Conservation (phyloP, 1,139 yeast genomes). For the Lodderomyces jiufengensis region DNA sequence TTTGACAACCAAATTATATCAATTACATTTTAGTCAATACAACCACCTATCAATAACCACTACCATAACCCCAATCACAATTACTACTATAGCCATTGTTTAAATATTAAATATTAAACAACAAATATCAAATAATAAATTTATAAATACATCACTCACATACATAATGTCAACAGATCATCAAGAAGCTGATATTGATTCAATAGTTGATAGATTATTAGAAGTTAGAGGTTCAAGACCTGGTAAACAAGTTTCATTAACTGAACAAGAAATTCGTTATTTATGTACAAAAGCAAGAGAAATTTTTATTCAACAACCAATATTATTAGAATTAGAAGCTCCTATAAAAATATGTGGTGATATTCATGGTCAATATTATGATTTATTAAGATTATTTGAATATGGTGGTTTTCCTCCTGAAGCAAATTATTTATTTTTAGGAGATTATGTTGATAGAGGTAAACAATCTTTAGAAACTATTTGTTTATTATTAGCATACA, state of each 20-base stretch:
- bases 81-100: too few relatives aligned
- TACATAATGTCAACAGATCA: constrained; percentile 40
- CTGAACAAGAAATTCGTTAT: constrained; percentile 91
- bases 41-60: too few relatives aligned
- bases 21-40: too few relatives aligned
- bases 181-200: constrained; percentile 93
- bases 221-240: constrained; percentile 99
- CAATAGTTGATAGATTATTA: constrained; percentile 91
- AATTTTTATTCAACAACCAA: constrained; percentile 96
- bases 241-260: constrained; percentile 91
- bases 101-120: too few relatives aligned
- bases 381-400: constrained; percentile 88
- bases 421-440: constrained; percentile 89
- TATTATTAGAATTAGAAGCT: constrained; percentile 90
- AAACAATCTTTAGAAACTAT: constrained; percentile 94
- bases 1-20: too few relatives aligned
- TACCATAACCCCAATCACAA: too few relatives aligned
- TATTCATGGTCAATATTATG: constrained; percentile 97
- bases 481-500: constrained; percentile 87
- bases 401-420: constrained; percentile 99
- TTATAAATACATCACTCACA: constrained; percentile 2
- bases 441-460: constrained; percentile 98
- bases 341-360: constrained; percentile 95
- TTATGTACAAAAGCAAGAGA: constrained; percentile 97
- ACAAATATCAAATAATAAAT: background rate